Conservation (phyloP, 768 basidiomycete genomes). For the Nidularia pulvinata region DNA sequence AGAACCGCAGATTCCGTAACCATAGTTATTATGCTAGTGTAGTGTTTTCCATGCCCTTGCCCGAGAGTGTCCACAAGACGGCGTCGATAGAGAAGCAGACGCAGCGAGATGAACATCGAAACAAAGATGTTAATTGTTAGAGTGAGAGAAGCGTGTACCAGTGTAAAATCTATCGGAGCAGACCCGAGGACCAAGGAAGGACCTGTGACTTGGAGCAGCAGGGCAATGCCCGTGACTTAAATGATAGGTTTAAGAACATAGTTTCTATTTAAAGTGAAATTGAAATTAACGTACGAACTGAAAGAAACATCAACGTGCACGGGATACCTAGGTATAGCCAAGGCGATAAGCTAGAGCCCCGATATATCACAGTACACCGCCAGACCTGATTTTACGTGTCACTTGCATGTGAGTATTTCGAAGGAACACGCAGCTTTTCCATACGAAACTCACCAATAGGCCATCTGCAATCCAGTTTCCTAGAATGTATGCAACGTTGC, state of each 20-base stretch:
- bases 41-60: slow-evolving; percentile 10
- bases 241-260: background rate
- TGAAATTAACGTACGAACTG: background rate
- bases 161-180: slow-evolving; percentile 10
- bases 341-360: slow-evolving; percentile 1
- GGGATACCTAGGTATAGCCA: background rate
- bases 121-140: slow-evolving; percentile 12
- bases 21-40: slow-evolving; percentile 10
- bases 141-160: slow-evolving; percentile 10
- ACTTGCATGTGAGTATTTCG: no score
- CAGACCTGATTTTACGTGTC: slow-evolving; percentile 6
- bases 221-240: slow-evolving; percentile 9
- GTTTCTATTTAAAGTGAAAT: background rate
- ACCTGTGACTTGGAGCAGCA: slow-evolving; percentile 10
- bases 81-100: slow-evolving; percentile 10
- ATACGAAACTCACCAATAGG: no score
- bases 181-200: background rate
- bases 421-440: no score
- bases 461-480: no score
- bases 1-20: slow-evolving; percentile 12
- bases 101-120: slow-evolving; percentile 10
- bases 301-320: background rate
- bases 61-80: slow-evolving; percentile 8
- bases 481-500: no score
- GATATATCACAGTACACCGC: slow-evolving; percentile 12